Evolutionary conservation across 1,139 yeast genomes (phyloP).

Genomic region (Candida glucosophila): DNA sequence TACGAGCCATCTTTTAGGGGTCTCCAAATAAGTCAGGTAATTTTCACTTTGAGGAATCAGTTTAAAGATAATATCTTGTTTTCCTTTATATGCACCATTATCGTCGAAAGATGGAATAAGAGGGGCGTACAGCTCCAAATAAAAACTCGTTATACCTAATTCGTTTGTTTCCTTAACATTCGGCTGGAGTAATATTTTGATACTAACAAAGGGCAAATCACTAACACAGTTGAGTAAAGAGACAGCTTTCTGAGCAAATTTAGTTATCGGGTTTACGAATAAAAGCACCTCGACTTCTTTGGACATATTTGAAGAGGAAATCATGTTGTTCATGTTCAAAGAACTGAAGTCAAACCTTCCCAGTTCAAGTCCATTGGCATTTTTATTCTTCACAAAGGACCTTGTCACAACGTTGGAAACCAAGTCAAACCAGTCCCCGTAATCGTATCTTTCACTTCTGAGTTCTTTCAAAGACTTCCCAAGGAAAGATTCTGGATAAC

Average conservation of each 20-base stretch:
- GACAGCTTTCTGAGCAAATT: conserved; percentile 54
- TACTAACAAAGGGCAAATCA: conserved; percentile 35
- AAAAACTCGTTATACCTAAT: conserved; percentile 51
- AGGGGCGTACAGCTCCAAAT: conserved; percentile 36
- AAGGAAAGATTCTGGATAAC: conserved; percentile 22
- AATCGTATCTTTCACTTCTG: conserved; percentile 7
- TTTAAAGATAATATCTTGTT: no score
- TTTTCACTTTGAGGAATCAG: no score
- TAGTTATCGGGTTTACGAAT: conserved; percentile 65
- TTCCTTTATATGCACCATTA: conserved; percentile 21
- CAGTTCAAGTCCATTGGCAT: conserved; percentile 26
- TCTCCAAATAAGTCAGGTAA: no score
- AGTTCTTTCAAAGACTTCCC: conserved; percentile 14
- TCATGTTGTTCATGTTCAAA: conserved; percentile 22
- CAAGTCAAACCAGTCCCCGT: conserved; percentile 41
- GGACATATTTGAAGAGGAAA: conserved; percentile 12
- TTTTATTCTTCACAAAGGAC: conserved; percentile 36
- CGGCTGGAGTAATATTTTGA: conserved; percentile 58
- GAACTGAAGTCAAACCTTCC: conserved; percentile 36
- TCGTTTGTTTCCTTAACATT: conserved; percentile 13
- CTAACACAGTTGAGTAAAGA: conserved; percentile 40
- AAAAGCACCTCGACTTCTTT: conserved; percentile 44
- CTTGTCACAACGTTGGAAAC: conserved; percentile 34
- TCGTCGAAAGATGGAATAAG: conserved; percentile 31
- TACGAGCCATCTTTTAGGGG: conserved; percentile 61